Conservation (phyloP, 768 basidiomycete genomes). For the Tricholoma terreum region DNA sequence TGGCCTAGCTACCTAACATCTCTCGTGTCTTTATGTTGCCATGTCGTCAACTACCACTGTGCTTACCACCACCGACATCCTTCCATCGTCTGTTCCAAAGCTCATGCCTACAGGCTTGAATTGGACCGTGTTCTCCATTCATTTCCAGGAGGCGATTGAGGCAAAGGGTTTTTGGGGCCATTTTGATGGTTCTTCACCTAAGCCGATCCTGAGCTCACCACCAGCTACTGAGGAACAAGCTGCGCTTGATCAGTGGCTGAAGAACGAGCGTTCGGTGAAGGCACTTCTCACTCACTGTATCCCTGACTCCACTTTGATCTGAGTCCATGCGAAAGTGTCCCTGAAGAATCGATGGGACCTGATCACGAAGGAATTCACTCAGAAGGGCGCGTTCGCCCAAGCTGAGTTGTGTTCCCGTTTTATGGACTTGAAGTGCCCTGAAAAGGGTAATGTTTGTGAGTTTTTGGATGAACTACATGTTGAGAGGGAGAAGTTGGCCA, state of each 20-base stretch:
- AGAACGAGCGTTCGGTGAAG: background rate
- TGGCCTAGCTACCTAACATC: too few relatives aligned
- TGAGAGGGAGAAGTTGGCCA: conserved; percentile 21
- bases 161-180: too few relatives aligned
- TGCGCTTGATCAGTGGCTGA: background rate
- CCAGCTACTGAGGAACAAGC: background rate
- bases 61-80: background rate
- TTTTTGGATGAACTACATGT: conserved; percentile 23
- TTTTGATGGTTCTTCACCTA: too few relatives aligned
- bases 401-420: conserved; percentile 23
- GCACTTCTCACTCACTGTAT: too few relatives aligned
- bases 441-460: conserved; percentile 22
- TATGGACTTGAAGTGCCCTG: conserved; percentile 24
- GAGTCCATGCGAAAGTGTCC: conserved; percentile 7
- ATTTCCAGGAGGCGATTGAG: too few relatives aligned
- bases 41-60: background rate
- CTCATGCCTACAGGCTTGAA: too few relatives aligned
- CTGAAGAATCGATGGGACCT: conserved; percentile 27
- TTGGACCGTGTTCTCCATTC: too few relatives aligned
- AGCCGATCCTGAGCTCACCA: background rate
- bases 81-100: background rate
- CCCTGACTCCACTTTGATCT: background rate
- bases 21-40: too few relatives aligned
- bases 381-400: conserved; percentile 26
- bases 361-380: conserved; percentile 27